Evolutionary conservation across 371 early-diverging fungal species (phyloP).

Genomic region (Lichtheimia hyalospora): DNA sequence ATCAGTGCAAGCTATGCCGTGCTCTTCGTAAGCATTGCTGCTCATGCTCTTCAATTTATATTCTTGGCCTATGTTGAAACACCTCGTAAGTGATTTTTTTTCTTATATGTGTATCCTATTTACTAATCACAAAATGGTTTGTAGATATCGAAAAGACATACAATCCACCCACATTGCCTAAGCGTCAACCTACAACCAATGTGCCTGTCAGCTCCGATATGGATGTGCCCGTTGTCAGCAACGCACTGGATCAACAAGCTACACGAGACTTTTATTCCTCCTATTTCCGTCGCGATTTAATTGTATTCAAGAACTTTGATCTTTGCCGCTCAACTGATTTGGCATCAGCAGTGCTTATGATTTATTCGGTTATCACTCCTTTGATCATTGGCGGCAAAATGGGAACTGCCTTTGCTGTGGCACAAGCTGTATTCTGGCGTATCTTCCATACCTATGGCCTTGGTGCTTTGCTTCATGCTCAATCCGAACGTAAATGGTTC

Average conservation of each 20-base stretch:
- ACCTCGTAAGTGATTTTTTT: conserved; percentile 65
- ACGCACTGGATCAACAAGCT: conserved; percentile 26
- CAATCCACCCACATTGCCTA: conserved; percentile 65
- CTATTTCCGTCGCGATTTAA: conserved; percentile 84
- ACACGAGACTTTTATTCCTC: conserved; percentile 19
- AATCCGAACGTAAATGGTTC: conserved; percentile 79
- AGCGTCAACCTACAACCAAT: conserved; percentile 11
- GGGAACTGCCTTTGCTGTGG: conserved; percentile 46
- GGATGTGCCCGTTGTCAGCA: conserved; percentile 10
- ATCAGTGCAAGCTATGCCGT: conserved; percentile 86
- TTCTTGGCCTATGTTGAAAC: conserved; percentile 93
- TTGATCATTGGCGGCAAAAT: conserved; percentile 46
- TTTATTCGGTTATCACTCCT: conserved; percentile 74
- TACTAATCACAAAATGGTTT: not conserved
- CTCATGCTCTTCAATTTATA: conserved; percentile 86
- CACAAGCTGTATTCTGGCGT: conserved; percentile 87
- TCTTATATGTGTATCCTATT: not conserved
- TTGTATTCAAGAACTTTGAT: conserved; percentile 90
- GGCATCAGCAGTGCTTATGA: conserved; percentile 70
- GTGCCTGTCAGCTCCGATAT: conserved; percentile 11
- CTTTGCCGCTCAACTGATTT: conserved; percentile 81
- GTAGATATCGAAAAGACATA: conserved; percentile 91
- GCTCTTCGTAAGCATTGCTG: conserved; percentile 84
- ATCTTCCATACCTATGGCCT: conserved; percentile 79
- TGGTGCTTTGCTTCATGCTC: conserved; percentile 74